Evolutionary conservation across 768 basidiomycete genomes (phyloP), one percentile per base, ranked within the genome.

Genomic region (Lactarius sp.): DNA sequence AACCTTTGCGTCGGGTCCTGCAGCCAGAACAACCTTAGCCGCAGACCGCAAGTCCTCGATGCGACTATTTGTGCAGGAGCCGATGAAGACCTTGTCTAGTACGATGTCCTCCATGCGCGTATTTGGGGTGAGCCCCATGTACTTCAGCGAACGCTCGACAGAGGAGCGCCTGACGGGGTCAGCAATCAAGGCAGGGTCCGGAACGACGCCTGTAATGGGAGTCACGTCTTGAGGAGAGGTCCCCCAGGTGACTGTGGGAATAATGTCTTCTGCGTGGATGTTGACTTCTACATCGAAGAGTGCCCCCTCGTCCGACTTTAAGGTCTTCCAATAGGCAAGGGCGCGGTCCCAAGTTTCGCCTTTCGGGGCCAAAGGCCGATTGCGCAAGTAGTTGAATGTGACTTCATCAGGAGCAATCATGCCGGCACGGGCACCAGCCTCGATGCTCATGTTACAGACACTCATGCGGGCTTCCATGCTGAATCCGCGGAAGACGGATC

Each of bases 401-500:
- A 79, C 76, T 54, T 85, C 80, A 70, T 86, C 85, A 0, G 85
- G 83, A 12, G 83, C 84, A 64, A 86, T 80, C 83, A 86, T 85
- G 53, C 84, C 84, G 0, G 85, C 85, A 53, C 85, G 77, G 47
- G 85, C 85, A 63, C 85, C 84, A 55, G 77, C 85, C 73, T 86
- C 85, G 71, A 86, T 86, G 56, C 82, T 83, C 84, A 86, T 85
- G 79, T 85, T 86, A 74, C 84, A 85, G 68, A 79, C 77, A 62
- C 78, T 80, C 80, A 80, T 83, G 46, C 84, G 77, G 22, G 81
- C 83, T 72, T 86, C 85, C 85, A 86, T 85, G 59, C 79, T 80
- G 65, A 83, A 78, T 10, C 74, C 76, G 56, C 82, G 79, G 67
- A 84, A 80, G 56, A 82, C 79, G 7, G 77, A 80, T 5, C 84